Conservation (phyloP, 805 yeast species). For the Kodamaea laetipori region DNA sequence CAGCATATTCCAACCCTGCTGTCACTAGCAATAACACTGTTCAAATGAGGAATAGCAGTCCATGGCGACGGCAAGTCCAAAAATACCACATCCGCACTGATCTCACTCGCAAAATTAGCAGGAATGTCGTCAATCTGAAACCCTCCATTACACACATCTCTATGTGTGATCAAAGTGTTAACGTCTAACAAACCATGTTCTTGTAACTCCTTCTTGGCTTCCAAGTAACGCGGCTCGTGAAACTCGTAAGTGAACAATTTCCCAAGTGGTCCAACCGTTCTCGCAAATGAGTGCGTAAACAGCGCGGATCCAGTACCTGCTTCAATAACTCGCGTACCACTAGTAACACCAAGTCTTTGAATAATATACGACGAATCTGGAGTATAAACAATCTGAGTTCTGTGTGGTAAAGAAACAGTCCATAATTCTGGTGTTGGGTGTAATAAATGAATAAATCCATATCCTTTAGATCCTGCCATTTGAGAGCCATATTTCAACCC, state of each 20-base stretch:
- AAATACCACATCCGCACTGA: slow-evolving; percentile 76
- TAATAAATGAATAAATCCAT: slow-evolving; percentile 82
- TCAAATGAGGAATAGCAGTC: slow-evolving; percentile 84
- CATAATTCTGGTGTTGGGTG: slow-evolving; percentile 95
- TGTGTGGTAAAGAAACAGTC: slow-evolving; percentile 93
- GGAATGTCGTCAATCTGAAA: slow-evolving; percentile 54
- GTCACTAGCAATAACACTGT: slow-evolving; percentile 54
- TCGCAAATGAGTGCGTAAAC: slow-evolving; percentile 87
- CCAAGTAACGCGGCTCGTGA: slow-evolving; percentile 78
- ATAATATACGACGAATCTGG: slow-evolving; percentile 92
- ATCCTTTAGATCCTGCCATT: slow-evolving; percentile 70
- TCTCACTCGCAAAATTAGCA: slow-evolving; percentile 9
- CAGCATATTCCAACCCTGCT: slow-evolving; percentile 79
- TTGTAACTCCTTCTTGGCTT: slow-evolving; percentile 76
- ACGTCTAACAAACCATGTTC: slow-evolving; percentile 60
- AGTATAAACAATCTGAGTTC: slow-evolving; percentile 96
- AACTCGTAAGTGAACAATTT: slow-evolving; percentile 84
- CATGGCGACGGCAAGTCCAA: slow-evolving; percentile 96
- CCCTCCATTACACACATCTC: slow-evolving; percentile 92
- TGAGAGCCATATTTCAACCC: slow-evolving; percentile 85
- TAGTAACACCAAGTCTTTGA: slow-evolving; percentile 72
- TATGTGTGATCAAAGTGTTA: slow-evolving; percentile 72
- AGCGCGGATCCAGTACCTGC: slow-evolving; percentile 99
- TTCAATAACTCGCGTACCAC: slow-evolving; percentile 82
- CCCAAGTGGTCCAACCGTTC: slow-evolving; percentile 68